phyloP scores from a whole-genome alignment of 129 eudicot species.

The Kitagawia praeruptora region DNA sequence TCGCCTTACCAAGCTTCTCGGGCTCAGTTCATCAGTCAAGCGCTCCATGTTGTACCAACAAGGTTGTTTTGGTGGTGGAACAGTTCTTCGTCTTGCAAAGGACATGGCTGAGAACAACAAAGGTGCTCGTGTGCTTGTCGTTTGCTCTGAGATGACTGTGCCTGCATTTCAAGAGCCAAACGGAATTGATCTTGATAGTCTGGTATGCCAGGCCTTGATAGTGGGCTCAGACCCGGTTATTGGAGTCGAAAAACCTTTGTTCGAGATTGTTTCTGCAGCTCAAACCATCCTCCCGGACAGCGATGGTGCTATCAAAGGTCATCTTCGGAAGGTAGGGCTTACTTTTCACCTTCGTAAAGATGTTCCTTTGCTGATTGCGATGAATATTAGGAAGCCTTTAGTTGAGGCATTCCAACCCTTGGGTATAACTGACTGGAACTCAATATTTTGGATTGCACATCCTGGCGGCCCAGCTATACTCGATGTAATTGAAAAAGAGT shows the following conservation, averaged over 20 bases:
- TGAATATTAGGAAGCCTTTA: too few relatives aligned
- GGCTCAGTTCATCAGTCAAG: conserved; percentile 43
- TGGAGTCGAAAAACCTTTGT: too few relatives aligned
- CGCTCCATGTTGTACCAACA: conserved; percentile 58
- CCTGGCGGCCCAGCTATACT: too few relatives aligned
- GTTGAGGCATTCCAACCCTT: not conserved
- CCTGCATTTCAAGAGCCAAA: conserved; percentile 44
- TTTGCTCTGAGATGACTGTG: conserved; percentile 45
- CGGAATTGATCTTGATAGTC: conserved; percentile 30
- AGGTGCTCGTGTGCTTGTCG: conserved; percentile 26
- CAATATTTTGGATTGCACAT: conserved; percentile 7
- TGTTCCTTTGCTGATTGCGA: too few relatives aligned
- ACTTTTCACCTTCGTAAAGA: too few relatives aligned
- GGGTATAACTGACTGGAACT: conserved; percentile 51
- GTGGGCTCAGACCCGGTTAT: too few relatives aligned
- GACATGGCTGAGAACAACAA: conserved; percentile 56
- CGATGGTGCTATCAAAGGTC: conserved; percentile 10
- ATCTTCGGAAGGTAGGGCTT: not conserved
- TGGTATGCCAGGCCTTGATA: too few relatives aligned
- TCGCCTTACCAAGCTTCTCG: conserved; percentile 52
- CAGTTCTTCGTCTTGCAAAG: conserved; percentile 50
- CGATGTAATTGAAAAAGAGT: too few relatives aligned
- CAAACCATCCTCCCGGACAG: too few relatives aligned
- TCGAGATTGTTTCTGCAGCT: too few relatives aligned
- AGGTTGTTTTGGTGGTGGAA: conserved; percentile 54